Evolutionary conservation across 2,329 filamentous ascomycete species (phyloP).

Genomic region (Cladobotryum protrusum): DNA sequence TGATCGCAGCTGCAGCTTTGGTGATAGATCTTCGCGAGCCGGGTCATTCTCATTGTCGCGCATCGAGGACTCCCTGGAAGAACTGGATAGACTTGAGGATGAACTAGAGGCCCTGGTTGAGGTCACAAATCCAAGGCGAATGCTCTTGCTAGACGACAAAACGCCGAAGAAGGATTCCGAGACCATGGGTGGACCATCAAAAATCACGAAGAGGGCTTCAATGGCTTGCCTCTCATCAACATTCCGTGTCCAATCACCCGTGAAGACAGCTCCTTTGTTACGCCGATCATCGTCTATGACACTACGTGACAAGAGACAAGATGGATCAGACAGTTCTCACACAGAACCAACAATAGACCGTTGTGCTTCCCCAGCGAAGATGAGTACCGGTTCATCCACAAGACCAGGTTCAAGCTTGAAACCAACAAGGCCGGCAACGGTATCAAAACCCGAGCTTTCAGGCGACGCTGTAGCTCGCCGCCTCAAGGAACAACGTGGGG

Average conservation of each 20-base stretch:
- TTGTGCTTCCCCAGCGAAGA: not conserved
- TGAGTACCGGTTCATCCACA: conserved; percentile 24
- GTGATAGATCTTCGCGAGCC: conserved; percentile 25
- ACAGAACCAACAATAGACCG: not conserved
- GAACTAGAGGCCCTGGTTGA: conserved; percentile 49
- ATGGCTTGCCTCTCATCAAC: conserved; percentile 32
- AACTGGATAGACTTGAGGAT: conserved; percentile 56
- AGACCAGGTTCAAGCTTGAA: conserved; percentile 31
- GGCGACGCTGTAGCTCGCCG: conserved; percentile 55
- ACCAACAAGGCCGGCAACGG: conserved; percentile 49
- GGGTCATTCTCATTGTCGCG: conserved; percentile 36
- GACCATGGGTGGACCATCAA: not conserved
- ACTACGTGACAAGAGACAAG: conserved; percentile 24
- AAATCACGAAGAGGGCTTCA: conserved; percentile 21
- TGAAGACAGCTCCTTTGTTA: conserved; percentile 30
- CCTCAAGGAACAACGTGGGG: conserved; percentile 48
- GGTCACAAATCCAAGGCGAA: conserved; percentile 29
- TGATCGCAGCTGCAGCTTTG: conserved; percentile 28
- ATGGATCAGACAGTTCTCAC: conserved; percentile 7
- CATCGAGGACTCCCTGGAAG: conserved; percentile 60
- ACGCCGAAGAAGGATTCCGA: not conserved
- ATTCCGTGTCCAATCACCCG: conserved; percentile 35
- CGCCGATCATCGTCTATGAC: conserved; percentile 39
- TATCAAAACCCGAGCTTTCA: conserved; percentile 54
- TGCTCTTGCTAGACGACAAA: conserved; percentile 25